Evolutionary conservation across 2,329 filamentous ascomycete species (phyloP), one percentile per base, ranked within the genome.

Genomic region (Periglandula ipomoeae): DNA sequence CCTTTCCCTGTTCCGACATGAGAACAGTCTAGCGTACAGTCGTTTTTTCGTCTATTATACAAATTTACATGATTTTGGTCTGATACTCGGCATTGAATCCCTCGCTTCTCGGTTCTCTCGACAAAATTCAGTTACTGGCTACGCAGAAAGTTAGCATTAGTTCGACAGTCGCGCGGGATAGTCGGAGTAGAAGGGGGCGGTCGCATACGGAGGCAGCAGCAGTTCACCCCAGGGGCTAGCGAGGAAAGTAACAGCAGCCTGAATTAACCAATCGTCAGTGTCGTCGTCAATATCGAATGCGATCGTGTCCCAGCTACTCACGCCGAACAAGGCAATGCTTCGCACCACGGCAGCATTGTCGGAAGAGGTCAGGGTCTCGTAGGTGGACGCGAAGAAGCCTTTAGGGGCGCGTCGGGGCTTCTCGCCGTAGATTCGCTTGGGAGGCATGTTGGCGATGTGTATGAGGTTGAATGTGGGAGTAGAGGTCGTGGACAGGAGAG

Each of bases 281-380:
- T 26, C 32, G 19, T 27, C 19, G 17, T 20, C 8, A 24, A 10
- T 19, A 35, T 27, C 35, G 13, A 44, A 26, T 7, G 15, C 2
- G 19, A 48, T 23, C 24, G 26, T 4, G 17, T n/a, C 30, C 26
- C 40, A 26, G 24, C 24, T 40, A 71, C 82, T 63, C 74, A 87
- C 82, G 49, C 81, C 82, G 61, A 87, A 87, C 58, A 85, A 65
- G 54, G 78, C 72, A 56, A 87, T 69, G 61, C 82, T 85, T 58
- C 79, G 76, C 52, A 87, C 82, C 49, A 86, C 76, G 49, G 81
- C 76, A 44, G 80, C 75, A 66, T 87, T 87, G 61, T 87, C 84
- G 30, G 82, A 66, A 24, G 78, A 76, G 48, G 81, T 85, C 60
- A 86, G 60, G 55, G 79, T 71, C 52, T 76, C 73, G 66, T 85